Evolutionary conservation across 163 green algal species (phyloP), one percentile per base, ranked within the genome.

Genomic region (Picocystis sp.): DNA sequence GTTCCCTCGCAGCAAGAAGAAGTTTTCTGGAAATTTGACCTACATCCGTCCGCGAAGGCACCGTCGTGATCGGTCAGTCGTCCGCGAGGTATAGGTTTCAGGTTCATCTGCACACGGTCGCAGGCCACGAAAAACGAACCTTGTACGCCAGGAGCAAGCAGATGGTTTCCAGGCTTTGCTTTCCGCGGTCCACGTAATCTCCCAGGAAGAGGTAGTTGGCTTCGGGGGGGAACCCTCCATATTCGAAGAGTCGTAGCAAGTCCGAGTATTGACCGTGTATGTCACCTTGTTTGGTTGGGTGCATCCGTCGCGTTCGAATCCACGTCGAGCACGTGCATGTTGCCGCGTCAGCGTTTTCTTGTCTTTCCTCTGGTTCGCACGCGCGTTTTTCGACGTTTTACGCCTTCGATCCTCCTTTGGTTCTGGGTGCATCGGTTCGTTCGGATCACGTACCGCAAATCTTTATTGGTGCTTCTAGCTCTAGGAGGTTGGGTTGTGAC

Each of bases 11-110:
- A 99, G 69, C 56, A 99, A 69, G 69, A 99, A 99, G 58, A 99
- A 98, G 75, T 99, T 99, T 65, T 99, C 90, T 9, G 91, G 90
- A 69, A 97, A 99, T 69, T 99, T 98, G 58, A 95, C 89, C 81
- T 93, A 75, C 67, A 63, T 10, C 11, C 19, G 11, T 24, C 44
- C 21, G 9, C 5, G 22, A 1, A 9, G 44, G 44, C 44, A 50
- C 21, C 21, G 21, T 33, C 44, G 9, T 9, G 44, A 50, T 50
- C 44, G 6, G 22, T 50, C 44, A 23, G 21, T 9, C 44, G 9
- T 50, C 21, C 8, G 44, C 21, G 5, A 24, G 5, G 5, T 24
- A 12, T 24, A 1, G 6, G 44, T 6, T 33, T 9, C 44, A 50
- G 44, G 22, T 11, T 1, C 6, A 6, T 12, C 29, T 5, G 8